These are phyloP conservation scores for Cordyceps cateniannulata DNA, from an alignment of 2,329 filamentous ascomycete genomes.

Conservation along the genomic window DNA sequence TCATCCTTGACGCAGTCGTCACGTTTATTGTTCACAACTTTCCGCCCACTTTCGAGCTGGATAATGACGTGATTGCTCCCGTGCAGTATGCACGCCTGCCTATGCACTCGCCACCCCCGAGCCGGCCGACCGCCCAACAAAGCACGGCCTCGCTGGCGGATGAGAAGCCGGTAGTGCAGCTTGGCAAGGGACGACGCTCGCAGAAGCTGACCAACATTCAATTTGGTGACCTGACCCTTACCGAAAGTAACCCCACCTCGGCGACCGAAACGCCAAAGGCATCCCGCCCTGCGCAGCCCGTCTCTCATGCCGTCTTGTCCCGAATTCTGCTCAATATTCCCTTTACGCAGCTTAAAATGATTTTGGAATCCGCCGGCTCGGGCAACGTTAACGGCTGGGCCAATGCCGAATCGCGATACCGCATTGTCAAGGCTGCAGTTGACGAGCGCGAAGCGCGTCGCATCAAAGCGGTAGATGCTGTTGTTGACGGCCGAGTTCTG, in stretches of 20 bases:
- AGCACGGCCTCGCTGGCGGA: constrained; percentile 20
- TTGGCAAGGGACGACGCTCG: constrained; percentile 35
- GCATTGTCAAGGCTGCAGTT: constrained; percentile 44
- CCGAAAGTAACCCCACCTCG: constrained; percentile 20
- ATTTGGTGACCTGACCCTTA: constrained; percentile 59
- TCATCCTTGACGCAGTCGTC: constrained; percentile 48
- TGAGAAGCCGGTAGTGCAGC: constrained; percentile 31
- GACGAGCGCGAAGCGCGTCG: constrained; percentile 53
- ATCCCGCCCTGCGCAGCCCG: constrained; percentile 21
- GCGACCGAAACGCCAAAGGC: constrained; percentile 24
- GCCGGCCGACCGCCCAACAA: constrained; percentile 10
- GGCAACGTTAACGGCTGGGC: constrained; percentile 46
- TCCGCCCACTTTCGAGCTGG: constrained; percentile 53
- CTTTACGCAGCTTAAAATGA: constrained; percentile 56
- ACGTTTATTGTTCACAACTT: constrained; percentile 56
- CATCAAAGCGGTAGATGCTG: constrained; percentile 36
- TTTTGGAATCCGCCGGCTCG: constrained; percentile 54
- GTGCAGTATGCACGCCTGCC: constrained; percentile 35
- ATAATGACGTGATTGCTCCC: constrained; percentile 35
- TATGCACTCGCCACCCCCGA: constrained; percentile 16
- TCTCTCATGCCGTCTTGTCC: constrained; percentile 49
- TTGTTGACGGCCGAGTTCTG: constrained; percentile 30
- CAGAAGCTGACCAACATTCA: constrained; percentile 56
- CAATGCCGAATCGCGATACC: constrained; percentile 39
- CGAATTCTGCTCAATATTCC: constrained; percentile 64